Evolutionary conservation across 202 grass and related monocot species (phyloP).

Genomic region (Cymbopogon flexuosus): DNA sequence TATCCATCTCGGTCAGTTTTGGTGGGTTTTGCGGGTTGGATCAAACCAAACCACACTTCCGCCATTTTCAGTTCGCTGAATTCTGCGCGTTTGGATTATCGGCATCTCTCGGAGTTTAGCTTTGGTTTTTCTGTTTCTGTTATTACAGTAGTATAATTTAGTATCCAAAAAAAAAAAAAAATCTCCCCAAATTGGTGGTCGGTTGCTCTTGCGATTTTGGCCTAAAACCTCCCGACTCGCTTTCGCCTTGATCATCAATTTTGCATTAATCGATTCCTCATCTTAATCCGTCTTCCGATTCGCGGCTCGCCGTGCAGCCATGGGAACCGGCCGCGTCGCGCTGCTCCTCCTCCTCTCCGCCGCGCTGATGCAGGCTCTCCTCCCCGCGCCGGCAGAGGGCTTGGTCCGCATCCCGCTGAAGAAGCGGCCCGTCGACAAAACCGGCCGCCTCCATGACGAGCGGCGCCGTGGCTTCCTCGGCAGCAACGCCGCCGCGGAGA

Average conservation of each 20-base stretch:
- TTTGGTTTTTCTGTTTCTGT: background rate
- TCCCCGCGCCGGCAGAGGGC: conserved; percentile 28
- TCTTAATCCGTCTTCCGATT: background rate
- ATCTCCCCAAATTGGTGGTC: background rate
- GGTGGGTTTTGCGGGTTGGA: background rate
- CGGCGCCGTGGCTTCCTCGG: conserved; percentile 31
- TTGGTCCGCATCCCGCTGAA: conserved; percentile 47
- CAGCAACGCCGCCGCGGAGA: background rate
- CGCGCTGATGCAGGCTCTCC: conserved; percentile 27
- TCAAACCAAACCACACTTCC: background rate
- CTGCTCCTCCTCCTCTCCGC: conserved; percentile 36
- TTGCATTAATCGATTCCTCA: background rate
- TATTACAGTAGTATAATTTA: no score
- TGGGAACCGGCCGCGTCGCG: conserved; percentile 27
- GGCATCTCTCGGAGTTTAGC: background rate
- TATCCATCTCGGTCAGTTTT: background rate
- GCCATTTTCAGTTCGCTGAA: background rate
- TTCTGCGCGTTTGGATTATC: background rate
- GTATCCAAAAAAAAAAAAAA: background rate
- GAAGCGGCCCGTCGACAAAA: conserved; percentile 25
- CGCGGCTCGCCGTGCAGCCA: conserved; percentile 27
- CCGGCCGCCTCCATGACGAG: background rate
- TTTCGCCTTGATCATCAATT: background rate
- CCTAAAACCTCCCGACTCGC: background rate
- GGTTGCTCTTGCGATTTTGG: background rate